These are phyloP conservation scores for Trichoderma oligosporum DNA, from an alignment of 2,329 filamentous ascomycete species.

Conservation along the genomic window DNA sequence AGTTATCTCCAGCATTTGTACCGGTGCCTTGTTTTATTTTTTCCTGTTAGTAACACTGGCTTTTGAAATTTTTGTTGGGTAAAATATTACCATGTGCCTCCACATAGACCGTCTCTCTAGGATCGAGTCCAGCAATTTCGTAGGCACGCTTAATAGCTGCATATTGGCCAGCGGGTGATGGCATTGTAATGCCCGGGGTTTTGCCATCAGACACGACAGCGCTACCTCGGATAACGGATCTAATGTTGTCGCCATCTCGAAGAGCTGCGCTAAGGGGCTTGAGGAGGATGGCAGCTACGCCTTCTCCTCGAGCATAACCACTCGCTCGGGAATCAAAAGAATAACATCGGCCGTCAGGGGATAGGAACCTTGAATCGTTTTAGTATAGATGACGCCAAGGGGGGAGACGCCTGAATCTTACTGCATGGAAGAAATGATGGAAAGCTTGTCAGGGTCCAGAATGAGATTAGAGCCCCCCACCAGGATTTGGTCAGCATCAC, in stretches of 20 bases:
- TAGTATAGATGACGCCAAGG: background rate
- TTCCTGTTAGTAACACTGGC: background rate
- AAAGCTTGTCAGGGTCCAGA: constrained; percentile 18
- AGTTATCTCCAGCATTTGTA: constrained; percentile 18
- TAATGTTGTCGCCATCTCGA: constrained; percentile 25
- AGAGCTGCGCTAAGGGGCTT: constrained; percentile 45
- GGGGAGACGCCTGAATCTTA: background rate
- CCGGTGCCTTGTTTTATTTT: constrained; percentile 6
- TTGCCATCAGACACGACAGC: constrained; percentile 17
- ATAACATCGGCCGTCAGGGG: constrained; percentile 18
- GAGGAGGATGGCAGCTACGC: constrained; percentile 43
- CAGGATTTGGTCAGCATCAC: constrained; percentile 29
- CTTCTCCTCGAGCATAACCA: constrained; percentile 52
- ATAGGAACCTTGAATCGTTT: constrained; percentile 10
- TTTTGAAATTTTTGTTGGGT: background rate
- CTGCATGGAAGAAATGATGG: constrained; percentile 20
- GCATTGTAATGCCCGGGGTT: constrained; percentile 20
- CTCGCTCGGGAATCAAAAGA: constrained; percentile 26
- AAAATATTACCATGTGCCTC: constrained; percentile 15
- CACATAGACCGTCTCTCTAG: constrained; percentile 15
- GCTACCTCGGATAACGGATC: constrained; percentile 18
- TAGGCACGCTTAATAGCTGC: constrained; percentile 16
- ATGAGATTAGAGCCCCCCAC: constrained; percentile 27
- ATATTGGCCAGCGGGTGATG: constrained; percentile 9
- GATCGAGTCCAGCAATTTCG: constrained; percentile 15